Evolutionary conservation across 1,284 basidiomycete species (phyloP).

Genomic region (Pascua sp.): DNA sequence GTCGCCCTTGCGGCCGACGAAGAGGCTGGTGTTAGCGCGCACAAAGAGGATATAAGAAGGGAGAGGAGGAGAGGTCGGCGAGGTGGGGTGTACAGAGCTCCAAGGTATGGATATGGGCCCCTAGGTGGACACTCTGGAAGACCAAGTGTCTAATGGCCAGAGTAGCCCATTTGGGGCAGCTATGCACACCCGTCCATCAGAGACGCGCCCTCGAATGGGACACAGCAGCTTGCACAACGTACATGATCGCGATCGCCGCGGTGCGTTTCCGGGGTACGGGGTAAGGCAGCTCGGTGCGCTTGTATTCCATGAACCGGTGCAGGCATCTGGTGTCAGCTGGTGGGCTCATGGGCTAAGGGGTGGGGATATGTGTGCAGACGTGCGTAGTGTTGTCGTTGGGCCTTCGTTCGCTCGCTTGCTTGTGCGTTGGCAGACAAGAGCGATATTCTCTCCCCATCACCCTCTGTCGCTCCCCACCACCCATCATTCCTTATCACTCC

Average conservation of each 20-base stretch:
- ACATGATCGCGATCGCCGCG: conserved; percentile 45
- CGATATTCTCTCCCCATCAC: too few relatives aligned
- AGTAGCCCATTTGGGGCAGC: too few relatives aligned
- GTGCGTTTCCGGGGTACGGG: conserved; percentile 31
- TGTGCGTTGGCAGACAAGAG: neutral
- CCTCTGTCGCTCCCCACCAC: too few relatives aligned
- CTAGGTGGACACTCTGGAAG: too few relatives aligned
- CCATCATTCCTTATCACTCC: neutral
- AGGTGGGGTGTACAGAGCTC: too few relatives aligned
- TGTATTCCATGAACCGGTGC: conserved; percentile 34
- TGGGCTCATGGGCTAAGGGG: neutral
- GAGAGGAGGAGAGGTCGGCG: too few relatives aligned
- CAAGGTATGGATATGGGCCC: too few relatives aligned
- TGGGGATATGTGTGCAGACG: too few relatives aligned
- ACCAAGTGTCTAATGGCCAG: too few relatives aligned
- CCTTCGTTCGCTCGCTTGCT: neutral
- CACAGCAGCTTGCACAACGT: neutral
- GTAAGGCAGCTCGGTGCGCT: conserved; percentile 13
- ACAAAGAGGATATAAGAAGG: too few relatives aligned
- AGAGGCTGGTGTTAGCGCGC: conserved; percentile 53
- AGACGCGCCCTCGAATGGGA: too few relatives aligned
- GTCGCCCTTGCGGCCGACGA: conserved; percentile 73
- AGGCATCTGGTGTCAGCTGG: conserved; percentile 33
- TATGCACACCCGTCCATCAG: too few relatives aligned
- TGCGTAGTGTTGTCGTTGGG: neutral